Conservation (phyloP, 1,139 yeast species). For the Pichia sorboxylosa region DNA sequence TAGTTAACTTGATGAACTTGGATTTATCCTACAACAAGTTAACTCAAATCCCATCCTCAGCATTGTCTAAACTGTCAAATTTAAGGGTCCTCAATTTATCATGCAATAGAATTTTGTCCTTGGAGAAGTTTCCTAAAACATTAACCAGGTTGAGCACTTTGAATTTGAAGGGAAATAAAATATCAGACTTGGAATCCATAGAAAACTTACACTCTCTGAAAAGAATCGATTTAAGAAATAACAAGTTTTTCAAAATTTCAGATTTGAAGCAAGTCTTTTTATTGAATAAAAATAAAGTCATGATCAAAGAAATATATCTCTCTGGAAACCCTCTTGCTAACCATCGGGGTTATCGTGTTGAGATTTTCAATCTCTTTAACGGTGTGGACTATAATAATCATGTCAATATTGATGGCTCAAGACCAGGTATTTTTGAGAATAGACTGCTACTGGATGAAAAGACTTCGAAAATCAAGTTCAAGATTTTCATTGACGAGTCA, state of each 20-base stretch:
- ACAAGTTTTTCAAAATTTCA: conserved; percentile 28
- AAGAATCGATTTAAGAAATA: conserved; percentile 47
- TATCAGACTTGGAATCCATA: conserved; percentile 36
- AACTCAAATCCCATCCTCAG: conserved; percentile 37
- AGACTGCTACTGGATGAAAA: conserved; percentile 42
- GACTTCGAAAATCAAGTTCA: conserved; percentile 33
- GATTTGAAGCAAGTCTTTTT: conserved; percentile 29
- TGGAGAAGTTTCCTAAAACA: conserved; percentile 29
- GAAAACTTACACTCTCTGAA: conserved; percentile 37
- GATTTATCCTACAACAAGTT: conserved; percentile 47
- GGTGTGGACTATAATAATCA: conserved; percentile 39
- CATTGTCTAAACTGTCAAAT: conserved; percentile 36
- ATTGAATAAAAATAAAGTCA: conserved; percentile 16
- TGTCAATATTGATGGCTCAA: conserved; percentile 47
- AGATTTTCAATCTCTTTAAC: conserved; percentile 40
- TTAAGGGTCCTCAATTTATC: conserved; percentile 47
- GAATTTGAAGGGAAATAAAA: conserved; percentile 43
- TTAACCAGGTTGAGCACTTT: conserved; percentile 36
- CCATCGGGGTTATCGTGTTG: conserved; percentile 37
- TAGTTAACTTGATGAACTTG: conserved; percentile 40
- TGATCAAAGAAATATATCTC: conserved; percentile 21
- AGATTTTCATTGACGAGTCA: conserved; percentile 30
- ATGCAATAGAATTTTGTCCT: conserved; percentile 37
- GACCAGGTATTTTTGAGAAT: conserved; percentile 55
- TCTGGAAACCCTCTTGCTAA: conserved; percentile 33